Evolutionary conservation across 1,139 yeast species (phyloP), one percentile per base, ranked within the genome.

Genomic region (Saccharomyces pastorianus): DNA sequence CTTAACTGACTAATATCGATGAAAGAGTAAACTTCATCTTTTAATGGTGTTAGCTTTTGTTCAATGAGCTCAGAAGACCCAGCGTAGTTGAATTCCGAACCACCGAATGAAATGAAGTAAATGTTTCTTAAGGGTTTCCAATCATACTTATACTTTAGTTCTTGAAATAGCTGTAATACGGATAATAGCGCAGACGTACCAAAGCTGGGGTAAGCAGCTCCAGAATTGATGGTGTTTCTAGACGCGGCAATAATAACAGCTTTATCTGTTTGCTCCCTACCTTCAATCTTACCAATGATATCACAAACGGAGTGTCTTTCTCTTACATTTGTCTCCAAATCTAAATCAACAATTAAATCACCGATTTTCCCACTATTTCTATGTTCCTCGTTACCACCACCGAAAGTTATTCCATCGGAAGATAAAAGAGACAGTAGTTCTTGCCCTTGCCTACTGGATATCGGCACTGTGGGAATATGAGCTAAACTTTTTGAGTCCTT

Each of bases 111-210:
- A 0, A 84, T 82, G 71, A 93, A 90, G 63, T 85, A 84, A 6
- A 93, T 82, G 1, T 93, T 77, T 64, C 99, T 78, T 27, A 91
- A 69, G 0, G 99, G 98, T 48, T 77, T 74, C 98, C 98, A 93
- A 56, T 84, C 81, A 60, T 78, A 80, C 53, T 81, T 76, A 53
- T 82, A 74, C 57, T 80, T 84, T 67, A 91, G 72, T 25, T 81
- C 75, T n/a, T 90, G 82, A 56, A 93, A 80, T 0, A 88, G 69
- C 56, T 87, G 80, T 4, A 88, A 82, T 54, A 91, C 71, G 62
- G 89, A 95, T 14, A 91, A 71, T 56, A 93, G 67, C 1, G 85
- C 76, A 0, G 85, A 82, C 0, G 95, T 84, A 0, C 96, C 96
- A 1, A 96, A 82, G 61, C 82, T 82, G 23, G 93, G 83, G 34